Conservation (phyloP, 2,329 filamentous ascomycete genomes). For the Ambrosiella xylebori region DNA sequence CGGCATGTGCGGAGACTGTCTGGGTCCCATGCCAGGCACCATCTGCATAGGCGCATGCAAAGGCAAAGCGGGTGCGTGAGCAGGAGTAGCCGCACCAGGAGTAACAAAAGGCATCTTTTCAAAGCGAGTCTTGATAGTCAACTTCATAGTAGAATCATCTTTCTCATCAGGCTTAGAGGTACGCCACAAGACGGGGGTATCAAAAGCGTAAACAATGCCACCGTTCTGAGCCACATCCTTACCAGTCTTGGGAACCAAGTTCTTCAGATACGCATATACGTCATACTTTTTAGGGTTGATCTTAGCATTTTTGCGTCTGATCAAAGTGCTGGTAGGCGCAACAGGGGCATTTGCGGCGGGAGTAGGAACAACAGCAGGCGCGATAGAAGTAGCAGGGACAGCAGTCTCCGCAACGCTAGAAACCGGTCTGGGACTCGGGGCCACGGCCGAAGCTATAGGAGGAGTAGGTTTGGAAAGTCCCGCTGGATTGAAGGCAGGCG, state of each 20-base stretch:
- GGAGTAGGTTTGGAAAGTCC: constrained; percentile 17
- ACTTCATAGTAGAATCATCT: constrained; percentile 40
- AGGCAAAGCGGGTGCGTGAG: constrained; percentile 49
- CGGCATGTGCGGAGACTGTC: constrained; percentile 57
- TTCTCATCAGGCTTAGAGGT: constrained; percentile 52
- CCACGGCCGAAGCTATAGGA: not conserved
- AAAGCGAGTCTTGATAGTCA: constrained; percentile 65
- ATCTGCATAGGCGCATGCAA: constrained; percentile 56
- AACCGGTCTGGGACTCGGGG: constrained; percentile 2
- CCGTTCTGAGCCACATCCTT: constrained; percentile 55
- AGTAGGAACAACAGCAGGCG: not conserved
- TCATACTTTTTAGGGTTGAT: constrained; percentile 53
- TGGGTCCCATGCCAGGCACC: constrained; percentile 26
- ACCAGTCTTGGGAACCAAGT: constrained; percentile 30
- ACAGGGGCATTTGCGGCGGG: not conserved
- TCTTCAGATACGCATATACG: constrained; percentile 37
- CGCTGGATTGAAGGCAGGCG: constrained; percentile 52
- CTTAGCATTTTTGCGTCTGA: constrained; percentile 54
- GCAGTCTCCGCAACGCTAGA: constrained; percentile 3
- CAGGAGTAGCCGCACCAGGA: constrained; percentile 42
- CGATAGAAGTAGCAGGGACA: not conserved
- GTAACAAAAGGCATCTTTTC: constrained; percentile 40
- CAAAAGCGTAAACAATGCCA: constrained; percentile 69
- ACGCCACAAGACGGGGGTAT: constrained; percentile 74
- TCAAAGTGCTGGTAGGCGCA: constrained; percentile 24